phyloP scores from a whole-genome alignment of 2,329 filamentous ascomycete species.

The Aphanoascus verrucosus region DNA sequence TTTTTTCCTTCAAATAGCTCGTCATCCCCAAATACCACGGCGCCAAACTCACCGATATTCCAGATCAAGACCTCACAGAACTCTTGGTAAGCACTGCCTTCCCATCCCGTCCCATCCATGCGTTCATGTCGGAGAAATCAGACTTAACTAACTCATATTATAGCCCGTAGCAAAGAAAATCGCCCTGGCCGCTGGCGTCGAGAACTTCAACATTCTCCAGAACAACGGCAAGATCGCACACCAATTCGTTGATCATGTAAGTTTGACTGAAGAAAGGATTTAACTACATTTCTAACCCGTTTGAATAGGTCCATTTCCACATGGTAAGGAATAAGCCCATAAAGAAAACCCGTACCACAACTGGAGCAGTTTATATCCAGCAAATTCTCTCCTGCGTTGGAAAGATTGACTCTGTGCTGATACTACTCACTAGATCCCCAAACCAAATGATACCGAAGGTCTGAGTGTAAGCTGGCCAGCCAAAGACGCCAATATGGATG shows the following conservation, averaged over 20 bases:
- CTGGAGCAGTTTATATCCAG: background rate
- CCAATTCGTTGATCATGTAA: slow-evolving; percentile 83
- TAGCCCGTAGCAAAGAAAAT: slow-evolving; percentile 79
- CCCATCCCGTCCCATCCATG: background rate
- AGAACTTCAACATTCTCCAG: slow-evolving; percentile 87
- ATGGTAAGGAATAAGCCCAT: slow-evolving; percentile 49
- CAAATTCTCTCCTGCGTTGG: background rate
- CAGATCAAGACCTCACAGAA: slow-evolving; percentile 74
- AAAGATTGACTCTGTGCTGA: background rate
- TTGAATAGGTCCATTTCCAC: slow-evolving; percentile 72
- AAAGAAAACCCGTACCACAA: background rate
- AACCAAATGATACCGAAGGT: slow-evolving; percentile 74
- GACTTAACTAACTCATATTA: slow-evolving; percentile 1
- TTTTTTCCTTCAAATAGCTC: slow-evolving; percentile 47
- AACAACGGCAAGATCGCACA: slow-evolving; percentile 91
- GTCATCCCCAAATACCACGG: slow-evolving; percentile 95
- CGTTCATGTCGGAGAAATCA: background rate
- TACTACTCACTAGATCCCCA: slow-evolving; percentile 61
- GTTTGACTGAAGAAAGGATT: slow-evolving; percentile 24
- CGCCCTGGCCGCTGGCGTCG: slow-evolving; percentile 60
- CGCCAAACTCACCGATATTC: slow-evolving; percentile 81
- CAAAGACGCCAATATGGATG: slow-evolving; percentile 65
- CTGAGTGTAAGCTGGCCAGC: slow-evolving; percentile 71
- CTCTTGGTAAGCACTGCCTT: slow-evolving; percentile 52
- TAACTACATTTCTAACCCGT: slow-evolving; percentile 8